Evolutionary conservation across 805 yeast species (phyloP), one percentile per base, ranked within the genome.

Genomic region (Metschnikowia lochheadii): DNA sequence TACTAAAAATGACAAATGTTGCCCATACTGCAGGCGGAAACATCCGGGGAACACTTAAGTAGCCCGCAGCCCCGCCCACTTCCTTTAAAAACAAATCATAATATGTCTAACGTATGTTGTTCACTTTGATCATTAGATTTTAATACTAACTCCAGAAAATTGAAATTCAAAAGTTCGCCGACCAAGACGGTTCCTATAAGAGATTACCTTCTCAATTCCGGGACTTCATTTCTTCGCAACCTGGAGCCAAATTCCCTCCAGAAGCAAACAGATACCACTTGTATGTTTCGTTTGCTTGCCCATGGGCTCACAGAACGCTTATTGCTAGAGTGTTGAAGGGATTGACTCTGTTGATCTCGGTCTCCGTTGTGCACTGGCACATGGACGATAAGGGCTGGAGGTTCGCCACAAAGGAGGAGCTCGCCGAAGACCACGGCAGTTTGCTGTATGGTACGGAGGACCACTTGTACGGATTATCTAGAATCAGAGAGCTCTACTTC

Each of bases 261-360:
- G 96, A 89, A 62, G 76, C 78, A 42, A 81, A 81, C 51, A 78
- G 99, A 61, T 92, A 92, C 64, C 96, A 91, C 68, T 77, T 90
- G 49, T 91, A 87, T 60, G 96, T 89, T 10, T 85, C 94, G 0
- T 74, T 77, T 44, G 96, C 96, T 1, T 92, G 99, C 69, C 98
- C 99, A 3, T 92, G 97, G 91, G 97, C 97, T 1, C 96, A 89
- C 63, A 78, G 98, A 55, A 82, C 91, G 0, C 73, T 91, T 51
- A 84, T 89, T 48, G 76, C 84, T 2, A 72, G 97, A 48, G 68
- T 78, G 11, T 72, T 92, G 55, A 89, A 90, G 71, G 96, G 96
- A 1, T 67, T 74, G 60, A 56, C 76, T 1, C 70, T 80, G 1
- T 67, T 84, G 10, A 81, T 85, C 53, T 80, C 82, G 2, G 75